Conservation (phyloP, 139 green algal genomes). For the Chlamydomonas incerta region DNA sequence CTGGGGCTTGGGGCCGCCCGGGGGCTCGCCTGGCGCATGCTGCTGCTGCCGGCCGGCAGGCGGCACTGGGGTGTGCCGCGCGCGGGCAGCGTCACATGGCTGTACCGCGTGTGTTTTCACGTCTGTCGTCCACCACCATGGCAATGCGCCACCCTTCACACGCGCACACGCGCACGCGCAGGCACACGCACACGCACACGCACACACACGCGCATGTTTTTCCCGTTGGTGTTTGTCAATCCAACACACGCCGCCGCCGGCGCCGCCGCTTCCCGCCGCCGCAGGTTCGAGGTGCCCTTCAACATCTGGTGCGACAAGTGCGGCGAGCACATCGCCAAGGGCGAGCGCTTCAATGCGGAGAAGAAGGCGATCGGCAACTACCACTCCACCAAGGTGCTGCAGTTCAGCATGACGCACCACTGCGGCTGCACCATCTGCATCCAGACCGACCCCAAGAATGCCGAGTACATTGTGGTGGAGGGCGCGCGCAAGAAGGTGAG, state of each 20-base stretch:
- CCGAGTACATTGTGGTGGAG: conserved; percentile 85
- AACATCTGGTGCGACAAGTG: conserved; percentile 94
- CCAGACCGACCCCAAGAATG: conserved; percentile 92
- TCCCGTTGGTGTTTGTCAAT: neutral
- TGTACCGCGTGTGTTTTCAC: too few species aligned
- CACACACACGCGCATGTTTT: too few species aligned
- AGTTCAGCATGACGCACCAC: conserved; percentile 91
- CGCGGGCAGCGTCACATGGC: too few species aligned
- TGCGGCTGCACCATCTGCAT: conserved; percentile 95
- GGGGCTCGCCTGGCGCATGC: too few species aligned
- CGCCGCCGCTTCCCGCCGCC: neutral
- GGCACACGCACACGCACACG: too few species aligned
- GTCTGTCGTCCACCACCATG: too few species aligned
- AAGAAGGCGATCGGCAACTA: conserved; percentile 94
- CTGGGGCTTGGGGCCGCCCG: too few species aligned
- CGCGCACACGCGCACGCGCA: too few species aligned
- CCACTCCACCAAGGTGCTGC: conserved; percentile 92
- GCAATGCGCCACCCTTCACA: too few species aligned
- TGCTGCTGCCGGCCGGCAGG: too few species aligned
- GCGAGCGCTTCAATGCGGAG: conserved; percentile 98
- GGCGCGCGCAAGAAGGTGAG: conserved; percentile 72
- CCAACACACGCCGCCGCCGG: too few species aligned
- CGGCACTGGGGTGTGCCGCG: too few species aligned
- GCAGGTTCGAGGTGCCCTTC: conserved; percentile 97
- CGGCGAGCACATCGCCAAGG: conserved; percentile 92